Evolutionary conservation across 2,329 filamentous ascomycete species (phyloP).

Genomic region (Xylariales sp.): DNA sequence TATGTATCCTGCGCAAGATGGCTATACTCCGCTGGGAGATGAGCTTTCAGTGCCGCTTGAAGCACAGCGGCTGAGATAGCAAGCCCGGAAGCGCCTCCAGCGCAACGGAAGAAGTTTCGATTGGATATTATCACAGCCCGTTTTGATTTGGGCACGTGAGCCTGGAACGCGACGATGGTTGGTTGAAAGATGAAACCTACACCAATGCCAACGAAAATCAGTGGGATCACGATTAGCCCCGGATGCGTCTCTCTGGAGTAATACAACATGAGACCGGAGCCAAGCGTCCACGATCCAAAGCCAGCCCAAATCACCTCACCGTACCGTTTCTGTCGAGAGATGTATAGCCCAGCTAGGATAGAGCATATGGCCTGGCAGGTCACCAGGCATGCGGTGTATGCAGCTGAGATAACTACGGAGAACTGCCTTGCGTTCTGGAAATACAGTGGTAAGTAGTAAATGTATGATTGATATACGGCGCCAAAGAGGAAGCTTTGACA

Average conservation of each 20-base stretch:
- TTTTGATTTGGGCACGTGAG: constrained; percentile 50
- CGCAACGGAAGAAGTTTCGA: constrained; percentile 57
- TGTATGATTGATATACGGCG: constrained; percentile 51
- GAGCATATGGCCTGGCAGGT: constrained; percentile 40
- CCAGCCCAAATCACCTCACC: constrained; percentile 50
- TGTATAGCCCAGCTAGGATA: constrained; percentile 50
- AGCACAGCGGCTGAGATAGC: constrained; percentile 51
- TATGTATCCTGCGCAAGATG: constrained; percentile 26
- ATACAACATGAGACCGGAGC: constrained; percentile 46
- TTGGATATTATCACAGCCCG: constrained; percentile 59
- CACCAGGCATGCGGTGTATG: constrained; percentile 45
- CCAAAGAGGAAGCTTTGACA: constrained; percentile 57
- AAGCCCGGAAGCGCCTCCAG: constrained; percentile 54
- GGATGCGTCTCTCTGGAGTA: constrained; percentile 40
- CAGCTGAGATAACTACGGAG: constrained; percentile 40
- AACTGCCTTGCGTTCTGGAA: constrained; percentile 48
- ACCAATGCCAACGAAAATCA: constrained; percentile 47
- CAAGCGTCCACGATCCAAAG: constrained; percentile 33
- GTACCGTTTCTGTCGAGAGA: constrained; percentile 52
- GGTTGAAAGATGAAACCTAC: constrained; percentile 46
- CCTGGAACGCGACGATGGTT: constrained; percentile 52
- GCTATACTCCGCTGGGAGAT: constrained; percentile 20
- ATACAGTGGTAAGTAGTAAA: constrained; percentile 60
- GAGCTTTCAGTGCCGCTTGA: constrained; percentile 23
- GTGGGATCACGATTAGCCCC: constrained; percentile 44